Percentiles rank a stretch among this genome's conserved stretches.
Evolutionary conservation across 1,284 basidiomycete species (phyloP).

Genomic region (Ceratobasidium sp.): DNA sequence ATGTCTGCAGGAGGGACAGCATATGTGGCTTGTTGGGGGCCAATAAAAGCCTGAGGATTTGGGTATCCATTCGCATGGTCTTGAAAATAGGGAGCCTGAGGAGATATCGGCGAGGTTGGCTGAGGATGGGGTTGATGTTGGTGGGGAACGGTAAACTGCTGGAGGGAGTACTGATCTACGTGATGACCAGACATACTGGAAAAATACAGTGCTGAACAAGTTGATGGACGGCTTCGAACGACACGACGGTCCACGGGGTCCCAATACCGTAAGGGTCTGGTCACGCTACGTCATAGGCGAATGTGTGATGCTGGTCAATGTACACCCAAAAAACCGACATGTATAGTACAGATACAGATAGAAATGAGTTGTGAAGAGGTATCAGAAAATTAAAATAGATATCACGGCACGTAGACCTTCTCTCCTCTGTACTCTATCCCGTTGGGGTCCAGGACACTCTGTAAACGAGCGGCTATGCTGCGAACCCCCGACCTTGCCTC

Average conservation of each 20-base stretch:
- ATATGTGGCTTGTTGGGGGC: slow-evolving; percentile 18
- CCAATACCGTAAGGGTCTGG: neutral
- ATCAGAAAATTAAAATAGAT: neutral
- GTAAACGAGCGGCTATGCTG: slow-evolving; percentile 38
- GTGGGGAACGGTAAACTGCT: slow-evolving; percentile 36
- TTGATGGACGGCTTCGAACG: slow-evolving; percentile 6
- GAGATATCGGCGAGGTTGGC: slow-evolving; percentile 12
- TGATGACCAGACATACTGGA: slow-evolving; percentile 33
- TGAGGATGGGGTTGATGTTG: slow-evolving; percentile 42
- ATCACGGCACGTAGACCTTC: slow-evolving; percentile 45
- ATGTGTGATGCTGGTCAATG: neutral
- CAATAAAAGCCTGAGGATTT: slow-evolving; percentile 25
- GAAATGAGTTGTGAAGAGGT: neutral
- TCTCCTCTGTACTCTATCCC: slow-evolving; percentile 45
- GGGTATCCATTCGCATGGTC: slow-evolving; percentile 37
- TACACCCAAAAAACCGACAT: neutral
- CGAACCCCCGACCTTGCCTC: slow-evolving; percentile 41
- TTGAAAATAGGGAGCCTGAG: slow-evolving; percentile 36
- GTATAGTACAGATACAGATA: slow-evolving; percentile 2
- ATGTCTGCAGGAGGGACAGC: slow-evolving; percentile 6
- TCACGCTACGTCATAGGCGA: slow-evolving; percentile 8
- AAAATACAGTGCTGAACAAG: slow-evolving; percentile 25
- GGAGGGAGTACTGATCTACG: slow-evolving; percentile 33
- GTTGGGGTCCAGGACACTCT: slow-evolving; percentile 41
- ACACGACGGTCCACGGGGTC: slow-evolving; percentile 7